These are phyloP conservation scores for Corynascus novoguineensis DNA, from an alignment of 495 filamentous ascomycete genomes.

Conservation along the genomic window DNA sequence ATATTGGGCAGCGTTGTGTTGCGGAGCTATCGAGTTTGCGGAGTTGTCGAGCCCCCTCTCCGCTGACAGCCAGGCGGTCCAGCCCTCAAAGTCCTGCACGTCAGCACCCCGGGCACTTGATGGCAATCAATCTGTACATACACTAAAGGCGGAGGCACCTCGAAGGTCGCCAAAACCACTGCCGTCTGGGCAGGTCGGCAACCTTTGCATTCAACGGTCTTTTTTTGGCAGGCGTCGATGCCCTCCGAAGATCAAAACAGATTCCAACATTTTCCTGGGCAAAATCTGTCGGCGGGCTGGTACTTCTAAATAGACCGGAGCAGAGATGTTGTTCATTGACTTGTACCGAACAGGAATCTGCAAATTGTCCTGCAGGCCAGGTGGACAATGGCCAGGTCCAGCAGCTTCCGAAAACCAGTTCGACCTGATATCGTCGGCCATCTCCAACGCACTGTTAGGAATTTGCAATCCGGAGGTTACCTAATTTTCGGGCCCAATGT, in stretches of 20 bases:
- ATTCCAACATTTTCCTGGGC: neutral
- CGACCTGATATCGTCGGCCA: too few species aligned
- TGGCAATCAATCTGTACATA: neutral
- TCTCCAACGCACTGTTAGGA: neutral
- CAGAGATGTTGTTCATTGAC: too few species aligned
- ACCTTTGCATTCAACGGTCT: neutral
- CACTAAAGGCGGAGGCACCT: too few species aligned
- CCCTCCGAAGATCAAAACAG: neutral
- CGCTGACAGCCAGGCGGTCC: neutral
- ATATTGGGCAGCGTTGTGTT: constrained; percentile 6
- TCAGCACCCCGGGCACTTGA: constrained; percentile 6
- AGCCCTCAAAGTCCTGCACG: constrained; percentile 4
- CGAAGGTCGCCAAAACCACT: neutral
- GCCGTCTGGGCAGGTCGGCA: neutral
- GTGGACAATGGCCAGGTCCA: too few species aligned
- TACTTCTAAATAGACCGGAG: neutral
- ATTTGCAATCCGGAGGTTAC: neutral
- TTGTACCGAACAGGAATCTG: too few species aligned
- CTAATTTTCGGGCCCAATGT: neutral
- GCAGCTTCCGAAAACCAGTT: too few species aligned
- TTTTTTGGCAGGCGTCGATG: neutral
- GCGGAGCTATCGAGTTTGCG: neutral
- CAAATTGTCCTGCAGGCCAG: too few species aligned
- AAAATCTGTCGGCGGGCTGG: neutral
- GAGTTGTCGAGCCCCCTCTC: neutral